Evolutionary conservation across 73 alveolate species (phyloP), one percentile per base, ranked within the genome.

Genomic region (Stentor coeruleus): DNA sequence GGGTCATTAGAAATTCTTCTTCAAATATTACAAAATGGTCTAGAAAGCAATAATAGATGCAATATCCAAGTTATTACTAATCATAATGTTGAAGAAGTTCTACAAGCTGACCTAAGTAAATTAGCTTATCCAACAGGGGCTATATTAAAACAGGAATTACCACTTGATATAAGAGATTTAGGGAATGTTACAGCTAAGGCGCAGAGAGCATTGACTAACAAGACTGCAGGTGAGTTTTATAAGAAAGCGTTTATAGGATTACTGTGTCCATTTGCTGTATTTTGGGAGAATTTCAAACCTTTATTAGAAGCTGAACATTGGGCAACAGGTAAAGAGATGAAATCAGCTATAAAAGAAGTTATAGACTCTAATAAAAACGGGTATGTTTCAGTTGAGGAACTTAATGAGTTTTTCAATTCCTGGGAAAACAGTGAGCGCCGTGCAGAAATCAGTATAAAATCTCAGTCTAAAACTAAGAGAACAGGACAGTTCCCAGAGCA

Each of bases 351-450:
- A 66, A 66, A 66, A 33, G 39, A 20, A 1, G 26, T 20, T 11
- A 66, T 66, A 14, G 79, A 66, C 37, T 28, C 39, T 1, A 20
- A 66, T 33, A 66, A 66, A 66, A 66, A 66, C 37, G 37, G 37
- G n/a, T 66, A 20, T 2, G 39, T 66, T 40, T 66, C 40, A 20
- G 79, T 31, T 33, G 79, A 66, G 33, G 40, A 66, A 66, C 2
- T 66, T 33, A 66, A 66, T 2, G 39, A 26, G n/a, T 66, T 66
- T 33, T 66, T 66, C 79, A 33, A 2, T 33, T 20, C 79, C 33
- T 66, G 79, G 79, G 79, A 66, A 66, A 66, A 3, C 33, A 37
- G 49, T 66, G 79, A 66, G 33, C 26, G 33, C 0, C n/a, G 37
- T 1, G 41, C 79, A 66, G 37, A 66, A 66, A 66, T 66, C 3